Conservation (phyloP, 2,329 filamentous ascomycete genomes). For the Cytospora piceae region DNA sequence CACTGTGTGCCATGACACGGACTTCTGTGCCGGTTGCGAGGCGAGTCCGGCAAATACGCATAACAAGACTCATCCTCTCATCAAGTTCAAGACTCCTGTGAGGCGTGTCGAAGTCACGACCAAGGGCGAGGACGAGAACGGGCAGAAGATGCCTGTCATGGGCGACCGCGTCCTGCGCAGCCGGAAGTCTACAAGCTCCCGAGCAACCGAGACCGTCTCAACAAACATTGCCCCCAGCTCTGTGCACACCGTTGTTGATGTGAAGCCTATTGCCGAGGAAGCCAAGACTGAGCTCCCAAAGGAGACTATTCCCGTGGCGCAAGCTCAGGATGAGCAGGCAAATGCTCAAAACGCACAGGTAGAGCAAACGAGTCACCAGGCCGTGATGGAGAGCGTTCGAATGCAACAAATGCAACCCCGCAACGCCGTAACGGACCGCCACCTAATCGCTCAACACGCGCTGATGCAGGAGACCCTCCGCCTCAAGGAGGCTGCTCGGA, state of each 20-base stretch:
- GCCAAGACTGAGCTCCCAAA: conserved; percentile 32
- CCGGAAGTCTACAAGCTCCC: conserved; percentile 45
- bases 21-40: conserved; percentile 95
- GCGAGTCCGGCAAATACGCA: conserved; percentile 82
- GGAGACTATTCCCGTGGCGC: background rate
- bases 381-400: conserved; percentile 27
- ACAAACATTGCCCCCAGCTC: conserved; percentile 52
- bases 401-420: conserved; percentile 1
- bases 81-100: conserved; percentile 95
- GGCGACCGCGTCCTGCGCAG: conserved; percentile 60
- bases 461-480: too few relatives aligned
- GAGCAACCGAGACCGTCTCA: conserved; percentile 56
- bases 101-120: conserved; percentile 87
- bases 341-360: background rate
- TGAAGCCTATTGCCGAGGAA: conserved; percentile 59
- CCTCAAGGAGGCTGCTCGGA: too few relatives aligned
- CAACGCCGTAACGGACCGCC: conserved; percentile 30
- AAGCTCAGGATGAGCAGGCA: background rate
- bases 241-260: conserved; percentile 74
- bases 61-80: conserved; percentile 94
- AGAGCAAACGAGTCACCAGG: conserved; percentile 23
- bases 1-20: conserved; percentile 89
- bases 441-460: too few relatives aligned
- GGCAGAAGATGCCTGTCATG: conserved; percentile 67
- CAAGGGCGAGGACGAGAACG: conserved; percentile 73